These are phyloP conservation scores for Urochloa ruziziensis DNA, from an alignment of 176 grass and related monocot species.

Conservation along the genomic window DNA sequence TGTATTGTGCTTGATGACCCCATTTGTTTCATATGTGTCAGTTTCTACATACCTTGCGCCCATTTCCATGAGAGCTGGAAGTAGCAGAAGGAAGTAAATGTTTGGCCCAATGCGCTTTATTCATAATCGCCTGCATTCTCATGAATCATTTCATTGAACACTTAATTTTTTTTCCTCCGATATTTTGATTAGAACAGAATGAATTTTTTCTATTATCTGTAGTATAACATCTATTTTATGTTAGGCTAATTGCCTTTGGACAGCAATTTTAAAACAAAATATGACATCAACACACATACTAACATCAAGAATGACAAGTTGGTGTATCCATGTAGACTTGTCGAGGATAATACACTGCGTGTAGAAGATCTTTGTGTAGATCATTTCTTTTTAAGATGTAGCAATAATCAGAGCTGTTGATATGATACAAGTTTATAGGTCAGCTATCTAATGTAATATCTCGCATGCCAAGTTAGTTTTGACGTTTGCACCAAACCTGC, in stretches of 20 bases:
- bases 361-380: not conserved
- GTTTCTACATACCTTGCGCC: not conserved
- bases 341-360: not conserved
- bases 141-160: not conserved
- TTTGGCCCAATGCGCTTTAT: not conserved
- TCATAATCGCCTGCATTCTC: not conserved
- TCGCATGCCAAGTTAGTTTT: not conserved
- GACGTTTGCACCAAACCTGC: not conserved
- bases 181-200: not conserved
- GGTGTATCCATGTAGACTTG: not conserved
- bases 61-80: not conserved
- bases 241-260: not conserved
- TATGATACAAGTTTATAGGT: not conserved
- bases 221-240: not conserved
- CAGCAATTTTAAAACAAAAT: not conserved
- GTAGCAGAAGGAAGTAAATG: slow-evolving; percentile 1
- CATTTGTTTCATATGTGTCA: not conserved
- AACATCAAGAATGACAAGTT: not conserved
- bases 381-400: not conserved
- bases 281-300: not conserved
- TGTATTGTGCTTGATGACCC: not conserved
- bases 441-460: slow-evolving; percentile 1
- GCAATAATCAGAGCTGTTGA: not conserved
- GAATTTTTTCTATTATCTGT: not conserved
- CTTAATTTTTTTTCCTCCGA: not conserved